Percentiles rank a stretch among this genome's conserved stretches.
Evolutionary conservation across 257 asterid genomes (phyloP).

Genomic region (Anisodus tanguticus): DNA sequence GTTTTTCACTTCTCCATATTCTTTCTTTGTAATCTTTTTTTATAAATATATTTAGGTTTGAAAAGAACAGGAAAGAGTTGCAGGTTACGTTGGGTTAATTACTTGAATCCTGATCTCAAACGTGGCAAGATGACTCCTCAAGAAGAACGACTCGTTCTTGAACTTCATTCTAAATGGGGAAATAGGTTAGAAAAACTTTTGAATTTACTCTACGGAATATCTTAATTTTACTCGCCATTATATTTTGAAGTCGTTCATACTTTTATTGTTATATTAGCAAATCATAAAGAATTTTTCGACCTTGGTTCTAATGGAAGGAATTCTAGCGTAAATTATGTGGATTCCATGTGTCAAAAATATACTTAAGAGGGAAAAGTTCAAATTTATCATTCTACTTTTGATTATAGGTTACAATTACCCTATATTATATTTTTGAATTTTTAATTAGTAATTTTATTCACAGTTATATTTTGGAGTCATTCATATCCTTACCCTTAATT

Average conservation of each 20-base stretch:
- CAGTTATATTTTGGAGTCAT: background rate
- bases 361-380: background rate
- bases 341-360: background rate
- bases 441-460: too few relatives aligned
- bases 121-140: slow-evolving; percentile 75
- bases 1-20: background rate
- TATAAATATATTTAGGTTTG: slow-evolving; percentile 49
- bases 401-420: background rate
- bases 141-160: slow-evolving; percentile 75
- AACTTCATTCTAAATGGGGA: slow-evolving; percentile 85
- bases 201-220: background rate
- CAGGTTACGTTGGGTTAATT: slow-evolving; percentile 85
- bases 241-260: background rate
- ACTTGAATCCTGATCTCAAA: slow-evolving; percentile 81
- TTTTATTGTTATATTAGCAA: background rate
- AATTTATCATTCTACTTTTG: background rate
- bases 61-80: slow-evolving; percentile 91
- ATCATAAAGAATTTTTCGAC: background rate
- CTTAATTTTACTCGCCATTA: background rate
- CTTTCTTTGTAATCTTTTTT: background rate
- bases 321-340: background rate
- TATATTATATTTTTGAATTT: too few relatives aligned
- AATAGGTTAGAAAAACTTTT: slow-evolving; percentile 53
- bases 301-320: background rate
- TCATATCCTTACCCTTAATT: background rate